Conservation (phyloP, 768 basidiomycete species). For the Pisolithus orientalis region DNA sequence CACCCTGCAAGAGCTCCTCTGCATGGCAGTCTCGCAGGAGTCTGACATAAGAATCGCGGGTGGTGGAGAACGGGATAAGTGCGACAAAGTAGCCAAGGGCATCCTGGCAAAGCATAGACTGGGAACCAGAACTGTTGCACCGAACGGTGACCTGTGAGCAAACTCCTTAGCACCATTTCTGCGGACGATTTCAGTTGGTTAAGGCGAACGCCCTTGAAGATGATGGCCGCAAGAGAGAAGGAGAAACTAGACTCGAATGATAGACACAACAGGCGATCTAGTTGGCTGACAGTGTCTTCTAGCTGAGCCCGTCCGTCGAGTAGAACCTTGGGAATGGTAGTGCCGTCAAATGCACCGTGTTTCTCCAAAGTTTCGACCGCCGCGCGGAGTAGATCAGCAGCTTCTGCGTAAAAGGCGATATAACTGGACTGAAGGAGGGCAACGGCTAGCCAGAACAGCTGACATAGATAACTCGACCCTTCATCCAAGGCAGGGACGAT, state of each 20-base stretch:
- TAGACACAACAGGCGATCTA: constrained; percentile 67
- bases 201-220: constrained; percentile 83
- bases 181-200: constrained; percentile 56
- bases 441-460: constrained; percentile 85
- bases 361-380: constrained; percentile 59
- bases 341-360: constrained; percentile 51
- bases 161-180: constrained; percentile 51
- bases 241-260: constrained; percentile 78
- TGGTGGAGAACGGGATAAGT: constrained; percentile 63
- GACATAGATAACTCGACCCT: constrained; percentile 65
- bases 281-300: constrained; percentile 62
- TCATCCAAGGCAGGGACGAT: constrained; percentile 65
- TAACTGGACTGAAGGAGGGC: constrained; percentile 77
- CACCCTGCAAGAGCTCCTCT: constrained; percentile 37
- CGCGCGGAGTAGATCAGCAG: constrained; percentile 58
- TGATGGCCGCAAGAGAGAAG: constrained; percentile 73
- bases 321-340: constrained; percentile 49
- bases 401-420: constrained; percentile 62
- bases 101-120: constrained; percentile 47
- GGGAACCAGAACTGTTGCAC: constrained; percentile 34
- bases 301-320: constrained; percentile 58
- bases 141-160: constrained; percentile 58
- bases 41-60: constrained; percentile 45
- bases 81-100: constrained; percentile 77
- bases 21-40: constrained; percentile 61